Percentiles rank a stretch among this genome's conserved stretches.
Evolutionary conservation across 2,329 filamentous ascomycete genomes (phyloP).

Genomic region (Epichloe amarillans): DNA sequence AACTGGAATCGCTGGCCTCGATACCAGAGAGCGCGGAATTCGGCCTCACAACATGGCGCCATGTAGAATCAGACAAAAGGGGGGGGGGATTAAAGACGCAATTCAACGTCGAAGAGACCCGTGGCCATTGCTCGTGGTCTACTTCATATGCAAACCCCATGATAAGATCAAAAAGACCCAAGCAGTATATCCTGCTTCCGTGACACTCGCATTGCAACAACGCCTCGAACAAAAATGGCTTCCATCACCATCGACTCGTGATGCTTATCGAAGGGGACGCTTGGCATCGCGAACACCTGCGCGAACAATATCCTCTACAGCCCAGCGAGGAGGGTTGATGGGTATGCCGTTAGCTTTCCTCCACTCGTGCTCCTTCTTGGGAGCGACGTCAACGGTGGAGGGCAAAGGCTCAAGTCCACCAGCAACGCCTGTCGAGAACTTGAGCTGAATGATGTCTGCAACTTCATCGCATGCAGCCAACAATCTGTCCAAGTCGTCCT

Average conservation of each 20-base stretch:
- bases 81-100: neutral
- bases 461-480: slow-evolving; percentile 84
- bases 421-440: slow-evolving; percentile 92
- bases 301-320: slow-evolving; percentile 67
- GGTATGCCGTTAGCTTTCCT: slow-evolving; percentile 50
- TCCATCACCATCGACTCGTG: neutral
- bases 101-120: slow-evolving; percentile 1
- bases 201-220: neutral
- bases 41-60: neutral
- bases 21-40: neutral
- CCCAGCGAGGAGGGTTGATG: slow-evolving; percentile 67
- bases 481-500: slow-evolving; percentile 89
- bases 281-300: slow-evolving; percentile 66
- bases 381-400: slow-evolving; percentile 53
- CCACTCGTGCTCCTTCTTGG: slow-evolving; percentile 61
- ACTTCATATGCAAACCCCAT: slow-evolving; percentile 8
- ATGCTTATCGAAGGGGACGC: slow-evolving; percentile 46
- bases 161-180: slow-evolving; percentile 6
- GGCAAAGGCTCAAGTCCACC: slow-evolving; percentile 70
- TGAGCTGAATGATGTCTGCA: slow-evolving; percentile 82
- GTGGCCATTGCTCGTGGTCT: slow-evolving; percentile 4
- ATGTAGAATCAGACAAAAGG: slow-evolving; percentile 1
- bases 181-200: neutral
- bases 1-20: neutral
- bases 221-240: neutral